Base-by-base conservation (phyloP, 163 green algal species). In the Smithsoniella earleae region DNA sequence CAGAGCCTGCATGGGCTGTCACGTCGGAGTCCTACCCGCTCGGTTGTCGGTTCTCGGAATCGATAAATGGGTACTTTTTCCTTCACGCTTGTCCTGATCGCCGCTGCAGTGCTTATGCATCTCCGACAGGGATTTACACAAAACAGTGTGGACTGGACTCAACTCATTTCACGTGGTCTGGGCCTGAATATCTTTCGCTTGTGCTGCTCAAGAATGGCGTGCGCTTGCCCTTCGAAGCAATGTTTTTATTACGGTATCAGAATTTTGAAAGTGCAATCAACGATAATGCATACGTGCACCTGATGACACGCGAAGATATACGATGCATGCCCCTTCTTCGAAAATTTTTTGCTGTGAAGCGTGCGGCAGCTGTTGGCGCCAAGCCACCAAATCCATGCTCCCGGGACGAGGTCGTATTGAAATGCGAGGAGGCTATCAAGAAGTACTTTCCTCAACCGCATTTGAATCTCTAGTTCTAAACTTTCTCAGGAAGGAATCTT, bases 21-120 rank as follows among this genome's bases (percentile, higher is more conserved):
- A 89, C 80, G 33, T 86, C 86, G 2, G 89, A 95, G 85, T 85
- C 77, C 52, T 95, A 86, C 76, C 89, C 89, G 0, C 79, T 95
- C 36, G 89, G 89, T 62, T 95, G 89, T 80, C 82, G 82, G 75
- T 91, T 93, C 79, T 69, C 58, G 4, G 58, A 69, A 6, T 30
- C 58, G 6, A 69, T 69, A n/a, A 28, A 30, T 16, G 58, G 58
- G 30, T 34, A 69, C 58, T 30, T 40, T 31, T 69, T 69, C 25
- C 58, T 69, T 16, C 0, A 30, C 25, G 58, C 58, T n/a, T 69
- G 58, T 31, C 58, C 58, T 5, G 58, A 69, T 31, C 58, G 58
- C 58, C 58, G 58, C 58, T 69, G 58, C 58, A 69, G 58, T 31
- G 2, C 16, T 16, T 69, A 69, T 1, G 58, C 58, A 4, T 45